Conservation (phyloP, 805 yeast genomes). For the Candida awuae region DNA sequence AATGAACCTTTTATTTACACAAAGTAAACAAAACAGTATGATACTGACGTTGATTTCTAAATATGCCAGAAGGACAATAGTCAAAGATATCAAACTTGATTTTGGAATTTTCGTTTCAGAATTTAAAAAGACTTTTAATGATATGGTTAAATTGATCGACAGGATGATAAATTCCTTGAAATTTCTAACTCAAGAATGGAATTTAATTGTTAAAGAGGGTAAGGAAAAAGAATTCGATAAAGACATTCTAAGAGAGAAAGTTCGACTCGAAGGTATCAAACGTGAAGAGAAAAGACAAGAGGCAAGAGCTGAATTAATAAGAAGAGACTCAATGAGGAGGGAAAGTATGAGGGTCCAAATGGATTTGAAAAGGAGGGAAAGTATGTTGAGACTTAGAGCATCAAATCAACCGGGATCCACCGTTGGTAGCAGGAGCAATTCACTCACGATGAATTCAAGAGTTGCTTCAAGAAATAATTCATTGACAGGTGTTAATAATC, state of each 20-base stretch:
- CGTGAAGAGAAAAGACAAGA: constrained; percentile 2
- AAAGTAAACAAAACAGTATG: constrained; percentile 42
- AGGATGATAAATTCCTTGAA: constrained; percentile 25
- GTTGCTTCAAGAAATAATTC: constrained; percentile 5
- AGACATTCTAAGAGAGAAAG: too few relatives aligned
- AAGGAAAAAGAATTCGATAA: constrained; percentile 37
- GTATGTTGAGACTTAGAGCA: not conserved
- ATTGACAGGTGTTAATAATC: not conserved
- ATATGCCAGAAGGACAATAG: constrained; percentile 33
- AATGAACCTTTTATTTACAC: constrained; percentile 25
- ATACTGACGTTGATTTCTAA: constrained; percentile 41
- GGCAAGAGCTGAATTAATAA: not conserved
- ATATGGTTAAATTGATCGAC: constrained; percentile 29
- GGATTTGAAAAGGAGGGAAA: not conserved
- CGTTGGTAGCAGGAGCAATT: not conserved
- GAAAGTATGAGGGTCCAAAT: not conserved
- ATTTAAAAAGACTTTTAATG: constrained; percentile 35
- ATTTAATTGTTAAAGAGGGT: constrained; percentile 20
- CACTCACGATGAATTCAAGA: not conserved
- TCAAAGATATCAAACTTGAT: constrained; percentile 5
- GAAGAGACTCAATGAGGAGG: not conserved
- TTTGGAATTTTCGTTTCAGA: constrained; percentile 21
- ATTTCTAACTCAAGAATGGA: constrained; percentile 36
- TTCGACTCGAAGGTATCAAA: constrained; percentile 16
- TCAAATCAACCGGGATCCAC: not conserved